Percentiles rank a stretch among this genome's conserved stretches.
Evolutionary conservation across 2,329 filamentous ascomycete species (phyloP).

Genomic region (Cytospora piceae): DNA sequence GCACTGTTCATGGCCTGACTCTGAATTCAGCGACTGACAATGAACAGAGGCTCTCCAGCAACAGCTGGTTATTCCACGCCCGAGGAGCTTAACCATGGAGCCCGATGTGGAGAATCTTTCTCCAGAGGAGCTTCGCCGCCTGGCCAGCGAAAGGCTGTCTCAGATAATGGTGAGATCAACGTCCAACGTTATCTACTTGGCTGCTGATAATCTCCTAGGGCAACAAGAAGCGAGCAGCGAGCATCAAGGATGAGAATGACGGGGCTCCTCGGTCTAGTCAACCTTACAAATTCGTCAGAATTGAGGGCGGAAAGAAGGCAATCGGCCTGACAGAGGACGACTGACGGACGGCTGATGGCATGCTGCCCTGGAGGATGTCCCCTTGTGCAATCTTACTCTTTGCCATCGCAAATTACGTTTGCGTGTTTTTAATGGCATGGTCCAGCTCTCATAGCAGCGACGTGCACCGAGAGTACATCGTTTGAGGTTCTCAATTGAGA

Average conservation of each 20-base stretch:
- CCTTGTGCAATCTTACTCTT: not conserved
- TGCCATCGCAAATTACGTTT: not conserved
- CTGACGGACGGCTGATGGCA: not conserved
- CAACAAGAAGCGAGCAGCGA: conserved; percentile 27
- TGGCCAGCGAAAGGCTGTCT: conserved; percentile 39
- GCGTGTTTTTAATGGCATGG: not conserved
- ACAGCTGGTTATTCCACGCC: conserved; percentile 39
- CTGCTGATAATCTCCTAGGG: conserved; percentile 6
- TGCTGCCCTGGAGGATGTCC: not conserved
- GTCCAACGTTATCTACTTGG: too few relatives aligned
- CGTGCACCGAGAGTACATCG: too few relatives aligned
- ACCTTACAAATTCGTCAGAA: conserved; percentile 26
- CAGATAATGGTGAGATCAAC: conserved; percentile 34
- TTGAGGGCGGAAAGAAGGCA: conserved; percentile 18
- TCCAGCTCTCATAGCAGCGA: too few relatives aligned
- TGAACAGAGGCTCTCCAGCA: conserved; percentile 38
- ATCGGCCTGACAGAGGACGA: conserved; percentile 30
- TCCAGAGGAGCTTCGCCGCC: conserved; percentile 34
- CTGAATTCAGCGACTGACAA: not conserved
- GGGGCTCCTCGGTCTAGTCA: conserved; percentile 19
- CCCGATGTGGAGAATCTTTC: conserved; percentile 33
- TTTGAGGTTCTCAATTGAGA: not conserved
- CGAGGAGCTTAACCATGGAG: conserved; percentile 31
- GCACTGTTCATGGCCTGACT: fast-evolving
- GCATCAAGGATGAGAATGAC: conserved; percentile 37